Conservation (phyloP, 2,329 filamentous ascomycete genomes). For the Intubia oerlemansii region DNA sequence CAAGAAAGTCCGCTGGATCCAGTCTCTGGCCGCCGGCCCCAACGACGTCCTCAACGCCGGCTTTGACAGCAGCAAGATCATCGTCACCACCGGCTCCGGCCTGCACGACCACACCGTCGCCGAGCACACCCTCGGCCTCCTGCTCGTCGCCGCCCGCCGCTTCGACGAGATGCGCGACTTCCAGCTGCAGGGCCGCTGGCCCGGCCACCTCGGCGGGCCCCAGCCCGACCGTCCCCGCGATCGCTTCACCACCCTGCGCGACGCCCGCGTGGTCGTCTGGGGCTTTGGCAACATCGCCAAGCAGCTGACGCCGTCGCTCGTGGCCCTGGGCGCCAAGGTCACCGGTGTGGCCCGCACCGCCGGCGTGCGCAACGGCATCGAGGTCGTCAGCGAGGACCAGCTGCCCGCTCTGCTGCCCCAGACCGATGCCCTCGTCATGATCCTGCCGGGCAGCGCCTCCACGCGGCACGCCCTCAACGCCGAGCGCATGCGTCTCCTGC, state of each 20-base stretch:
- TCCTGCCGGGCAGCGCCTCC: constrained; percentile 19
- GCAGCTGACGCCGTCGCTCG: constrained; percentile 18
- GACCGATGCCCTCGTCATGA: constrained; percentile 27
- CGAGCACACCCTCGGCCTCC: constrained; percentile 23
- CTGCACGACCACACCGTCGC: constrained; percentile 26
- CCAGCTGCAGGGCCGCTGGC: constrained; percentile 22
- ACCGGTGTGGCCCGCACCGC: constrained; percentile 31
- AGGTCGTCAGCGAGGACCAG: constrained; percentile 19
- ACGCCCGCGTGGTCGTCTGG: constrained; percentile 23
- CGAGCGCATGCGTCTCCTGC: constrained; percentile 17
- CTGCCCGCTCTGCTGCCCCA: constrained; percentile 17
- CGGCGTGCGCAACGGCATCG: constrained; percentile 30
- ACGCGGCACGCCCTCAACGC: constrained; percentile 20
- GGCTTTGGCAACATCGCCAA: constrained; percentile 28
- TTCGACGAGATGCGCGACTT: constrained; percentile 24
- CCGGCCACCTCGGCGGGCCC: constrained; percentile 22
- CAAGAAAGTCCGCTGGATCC: constrained; percentile 24
- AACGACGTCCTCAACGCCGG: constrained; percentile 27
- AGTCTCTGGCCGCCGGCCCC: constrained; percentile 25
- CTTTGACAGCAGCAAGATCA: constrained; percentile 17
- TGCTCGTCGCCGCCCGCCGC: constrained; percentile 16
- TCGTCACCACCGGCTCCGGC: constrained; percentile 22
- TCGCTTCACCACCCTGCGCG: constrained; percentile 21
- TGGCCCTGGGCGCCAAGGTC: constrained; percentile 30
- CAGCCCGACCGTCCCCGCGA: constrained; percentile 14